Percentiles rank a stretch among this genome's conserved stretches.
Conservation (phyloP, 305 asterid genomes). For the Rubia tinctorum region DNA sequence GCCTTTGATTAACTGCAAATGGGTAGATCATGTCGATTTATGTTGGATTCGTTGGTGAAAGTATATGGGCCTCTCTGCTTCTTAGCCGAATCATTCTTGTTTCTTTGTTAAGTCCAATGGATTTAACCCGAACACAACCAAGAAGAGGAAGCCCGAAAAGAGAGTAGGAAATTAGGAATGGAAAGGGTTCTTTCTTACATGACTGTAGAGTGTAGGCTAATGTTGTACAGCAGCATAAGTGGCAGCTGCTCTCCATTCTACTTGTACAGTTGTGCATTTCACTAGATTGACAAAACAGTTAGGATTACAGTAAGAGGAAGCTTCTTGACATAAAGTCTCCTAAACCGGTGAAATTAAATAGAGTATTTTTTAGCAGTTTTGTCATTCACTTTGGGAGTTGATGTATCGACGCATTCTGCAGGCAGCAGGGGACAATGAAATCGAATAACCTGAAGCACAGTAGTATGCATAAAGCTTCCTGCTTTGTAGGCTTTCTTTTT, state of each 20-base stretch:
- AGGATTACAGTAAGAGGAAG: background rate
- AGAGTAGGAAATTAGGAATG: too few relatives aligned
- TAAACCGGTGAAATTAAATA: background rate
- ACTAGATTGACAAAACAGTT: background rate
- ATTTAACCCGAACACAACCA: background rate
- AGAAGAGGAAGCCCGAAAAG: background rate
- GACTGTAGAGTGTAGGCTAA: too few relatives aligned
- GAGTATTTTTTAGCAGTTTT: background rate
- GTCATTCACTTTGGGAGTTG: background rate
- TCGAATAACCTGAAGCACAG: background rate
- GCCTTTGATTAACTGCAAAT: too few relatives aligned
- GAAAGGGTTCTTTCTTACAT: too few relatives aligned
- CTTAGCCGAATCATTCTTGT: background rate
- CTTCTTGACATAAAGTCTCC: background rate
- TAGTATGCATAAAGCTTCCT: background rate
- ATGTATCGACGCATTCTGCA: background rate
- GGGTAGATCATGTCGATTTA: background rate
- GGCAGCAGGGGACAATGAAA: background rate
- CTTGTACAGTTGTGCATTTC: background rate
- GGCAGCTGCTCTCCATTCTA: background rate
- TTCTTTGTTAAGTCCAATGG: too few relatives aligned
- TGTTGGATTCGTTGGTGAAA: background rate
- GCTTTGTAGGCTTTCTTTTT: conserved; percentile 4
- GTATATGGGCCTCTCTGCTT: background rate
- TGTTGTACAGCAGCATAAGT: background rate